A percentile compares a stretch with the other conserved stretches of the same genome.
Evolutionary conservation across 768 basidiomycete species (phyloP).

Genomic region (Neoboletus subvelutipes): DNA sequence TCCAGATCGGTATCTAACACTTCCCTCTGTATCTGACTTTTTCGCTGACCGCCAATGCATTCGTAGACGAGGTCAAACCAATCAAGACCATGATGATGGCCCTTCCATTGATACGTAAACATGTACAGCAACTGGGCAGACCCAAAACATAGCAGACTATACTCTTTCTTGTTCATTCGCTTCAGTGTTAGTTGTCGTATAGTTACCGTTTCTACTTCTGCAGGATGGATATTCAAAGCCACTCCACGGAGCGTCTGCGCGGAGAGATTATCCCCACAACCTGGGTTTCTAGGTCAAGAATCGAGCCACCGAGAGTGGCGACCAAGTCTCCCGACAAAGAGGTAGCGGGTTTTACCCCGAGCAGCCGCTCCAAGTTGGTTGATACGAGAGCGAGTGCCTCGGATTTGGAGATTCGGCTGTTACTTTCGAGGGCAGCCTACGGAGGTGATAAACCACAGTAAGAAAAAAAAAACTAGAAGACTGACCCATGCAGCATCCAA

Average conservation of each 20-base stretch:
- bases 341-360: conserved; percentile 20
- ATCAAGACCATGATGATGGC: conserved; percentile 70
- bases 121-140: conserved; percentile 41
- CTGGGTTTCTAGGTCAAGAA: conserved; percentile 46
- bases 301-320: conserved; percentile 52
- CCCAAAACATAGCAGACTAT: conserved; percentile 9
- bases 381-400: conserved; percentile 55
- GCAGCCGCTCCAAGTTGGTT: conserved; percentile 52
- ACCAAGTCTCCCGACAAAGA: conserved; percentile 50
- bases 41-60: not conserved
- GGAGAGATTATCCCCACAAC: conserved; percentile 57
- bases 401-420: conserved; percentile 39
- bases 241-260: conserved; percentile 46
- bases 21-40: not conserved
- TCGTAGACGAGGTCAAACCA: conserved; percentile 66
- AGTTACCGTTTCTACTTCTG: conserved; percentile 4
- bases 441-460: conserved; percentile 3
- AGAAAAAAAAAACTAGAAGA: conserved; percentile 20
- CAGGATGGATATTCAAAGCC: conserved; percentile 35
- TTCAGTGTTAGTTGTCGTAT: conserved; percentile 7
- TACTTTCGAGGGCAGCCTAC: conserved; percentile 42
- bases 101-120: conserved; percentile 60
- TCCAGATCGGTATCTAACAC: conserved; percentile 55
- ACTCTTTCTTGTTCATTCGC: not conserved
- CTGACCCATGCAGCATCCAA: conserved; percentile 84